phyloP scores from a whole-genome alignment of 2,329 filamentous ascomycete species.

The Microsporum canis region DNA sequence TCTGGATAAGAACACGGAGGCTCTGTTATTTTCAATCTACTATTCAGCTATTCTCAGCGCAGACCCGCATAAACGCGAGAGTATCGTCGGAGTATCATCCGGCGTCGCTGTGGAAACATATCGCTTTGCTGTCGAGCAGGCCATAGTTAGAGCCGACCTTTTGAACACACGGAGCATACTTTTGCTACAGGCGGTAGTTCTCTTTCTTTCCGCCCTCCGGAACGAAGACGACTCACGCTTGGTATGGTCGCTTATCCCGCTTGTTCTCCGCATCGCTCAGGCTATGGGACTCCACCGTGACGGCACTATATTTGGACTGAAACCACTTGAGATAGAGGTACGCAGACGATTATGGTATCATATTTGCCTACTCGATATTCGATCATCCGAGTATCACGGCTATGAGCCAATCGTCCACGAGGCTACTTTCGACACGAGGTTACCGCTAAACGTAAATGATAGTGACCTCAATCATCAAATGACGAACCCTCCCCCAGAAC shows the following conservation, averaged over 20 bases:
- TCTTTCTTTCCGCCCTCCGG: conserved; percentile 29
- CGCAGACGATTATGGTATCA: conserved; percentile 40
- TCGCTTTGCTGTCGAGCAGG: neutral
- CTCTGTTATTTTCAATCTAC: conserved; percentile 25
- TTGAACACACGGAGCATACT: conserved; percentile 34
- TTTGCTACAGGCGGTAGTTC: conserved; percentile 35
- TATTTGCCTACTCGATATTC: too few relatives aligned
- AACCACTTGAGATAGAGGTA: conserved; percentile 53
- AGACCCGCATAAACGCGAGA: conserved; percentile 23
- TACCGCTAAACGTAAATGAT: too few relatives aligned
- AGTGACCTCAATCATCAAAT: too few relatives aligned
- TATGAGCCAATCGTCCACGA: too few relatives aligned
- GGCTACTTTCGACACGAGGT: too few relatives aligned
- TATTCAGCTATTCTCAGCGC: conserved; percentile 20
- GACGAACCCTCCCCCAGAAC: too few relatives aligned
- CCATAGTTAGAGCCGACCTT: conserved; percentile 29
- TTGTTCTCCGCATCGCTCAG: conserved; percentile 56
- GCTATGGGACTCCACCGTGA: conserved; percentile 59
- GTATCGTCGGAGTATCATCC: conserved; percentile 13
- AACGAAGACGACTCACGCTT: neutral
- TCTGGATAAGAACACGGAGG: conserved; percentile 25
- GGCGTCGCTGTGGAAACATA: neutral
- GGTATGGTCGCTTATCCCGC: conserved; percentile 40
- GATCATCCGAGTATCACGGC: too few relatives aligned
- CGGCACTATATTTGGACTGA: conserved; percentile 35